Conservation (phyloP, 2,329 filamentous ascomycete species). For the Didymella keratinophila region DNA sequence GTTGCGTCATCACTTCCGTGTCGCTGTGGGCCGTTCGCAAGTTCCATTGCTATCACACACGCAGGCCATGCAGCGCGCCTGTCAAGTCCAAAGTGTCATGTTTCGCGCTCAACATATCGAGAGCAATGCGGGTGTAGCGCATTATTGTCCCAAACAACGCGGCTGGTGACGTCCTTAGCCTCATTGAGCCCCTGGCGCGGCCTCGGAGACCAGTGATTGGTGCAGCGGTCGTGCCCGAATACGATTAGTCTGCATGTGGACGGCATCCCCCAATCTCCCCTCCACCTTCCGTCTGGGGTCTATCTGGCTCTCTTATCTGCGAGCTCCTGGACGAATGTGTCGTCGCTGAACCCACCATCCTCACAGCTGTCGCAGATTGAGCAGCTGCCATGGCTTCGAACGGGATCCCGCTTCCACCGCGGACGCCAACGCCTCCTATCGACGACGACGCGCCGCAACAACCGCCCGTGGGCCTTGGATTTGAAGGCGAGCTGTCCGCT, state of each 20-base stretch:
- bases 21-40: slow-evolving; percentile 24
- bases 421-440: slow-evolving; percentile 70
- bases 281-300: slow-evolving; percentile 29
- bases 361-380: slow-evolving; percentile 27
- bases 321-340: slow-evolving; percentile 23
- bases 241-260: slow-evolving; percentile 32
- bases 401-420: slow-evolving; percentile 66
- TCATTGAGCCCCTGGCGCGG: slow-evolving; percentile 25
- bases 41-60: slow-evolving; percentile 35
- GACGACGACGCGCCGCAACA: slow-evolving; percentile 54
- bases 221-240: slow-evolving; percentile 26
- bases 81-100: slow-evolving; percentile 28
- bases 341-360: slow-evolving; percentile 28
- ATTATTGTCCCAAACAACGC: slow-evolving; percentile 16
- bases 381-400: slow-evolving; percentile 63
- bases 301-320: slow-evolving; percentile 25
- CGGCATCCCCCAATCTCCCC: slow-evolving; percentile 34
- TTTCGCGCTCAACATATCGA: slow-evolving; percentile 24
- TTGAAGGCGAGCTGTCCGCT: slow-evolving; percentile 41
- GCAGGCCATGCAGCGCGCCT: slow-evolving; percentile 25
- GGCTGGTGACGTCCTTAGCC: slow-evolving; percentile 20
- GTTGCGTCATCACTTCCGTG: slow-evolving; percentile 20
- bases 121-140: slow-evolving; percentile 16
- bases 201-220: slow-evolving; percentile 27
- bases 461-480: slow-evolving; percentile 44